These are phyloP conservation scores for Solanum ossicruentum DNA, from an alignment of 257 asterid genomes.

Conservation along the genomic window DNA sequence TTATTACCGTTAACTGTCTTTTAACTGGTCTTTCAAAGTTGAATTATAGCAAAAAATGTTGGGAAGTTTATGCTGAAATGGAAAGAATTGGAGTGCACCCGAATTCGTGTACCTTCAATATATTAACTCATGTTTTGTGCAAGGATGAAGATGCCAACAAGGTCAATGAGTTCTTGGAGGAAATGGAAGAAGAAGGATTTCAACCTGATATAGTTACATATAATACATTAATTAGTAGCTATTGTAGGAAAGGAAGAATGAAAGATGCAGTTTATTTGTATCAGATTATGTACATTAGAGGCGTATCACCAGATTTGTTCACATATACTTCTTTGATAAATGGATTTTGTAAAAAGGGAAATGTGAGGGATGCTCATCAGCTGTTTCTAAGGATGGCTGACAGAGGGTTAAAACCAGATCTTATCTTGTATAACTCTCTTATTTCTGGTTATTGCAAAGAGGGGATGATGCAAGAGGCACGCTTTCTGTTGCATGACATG, in stretches of 20 bases:
- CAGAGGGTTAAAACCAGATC: constrained; percentile 60
- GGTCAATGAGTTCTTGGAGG: constrained; percentile 57
- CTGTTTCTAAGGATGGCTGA: constrained; percentile 53
- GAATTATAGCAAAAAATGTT: constrained; percentile 38
- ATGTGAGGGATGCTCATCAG: constrained; percentile 50
- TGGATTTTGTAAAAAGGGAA: constrained; percentile 61
- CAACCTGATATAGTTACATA: constrained; percentile 65
- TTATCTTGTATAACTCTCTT: constrained; percentile 50
- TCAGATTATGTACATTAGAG: constrained; percentile 53
- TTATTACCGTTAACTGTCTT: constrained; percentile 49
- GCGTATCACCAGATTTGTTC: constrained; percentile 57
- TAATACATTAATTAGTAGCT: constrained; percentile 57
- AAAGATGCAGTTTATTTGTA: constrained; percentile 69
- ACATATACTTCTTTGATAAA: constrained; percentile 64
- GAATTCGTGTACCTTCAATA: constrained; percentile 60
- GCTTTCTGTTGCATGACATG: constrained; percentile 57
- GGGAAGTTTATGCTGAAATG: constrained; percentile 65
- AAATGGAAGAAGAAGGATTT: constrained; percentile 81
- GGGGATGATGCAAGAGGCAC: constrained; percentile 72
- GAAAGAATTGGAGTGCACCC: constrained; percentile 49
- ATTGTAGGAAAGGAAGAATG: constrained; percentile 60
- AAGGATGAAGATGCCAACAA: constrained; percentile 50
- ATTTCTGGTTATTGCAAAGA: constrained; percentile 66
- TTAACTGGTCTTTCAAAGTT: constrained; percentile 45
- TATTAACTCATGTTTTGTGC: constrained; percentile 54